phyloP scores from a whole-genome alignment of 345 rosid genomes.

The Melastoma malabathricum region DNA sequence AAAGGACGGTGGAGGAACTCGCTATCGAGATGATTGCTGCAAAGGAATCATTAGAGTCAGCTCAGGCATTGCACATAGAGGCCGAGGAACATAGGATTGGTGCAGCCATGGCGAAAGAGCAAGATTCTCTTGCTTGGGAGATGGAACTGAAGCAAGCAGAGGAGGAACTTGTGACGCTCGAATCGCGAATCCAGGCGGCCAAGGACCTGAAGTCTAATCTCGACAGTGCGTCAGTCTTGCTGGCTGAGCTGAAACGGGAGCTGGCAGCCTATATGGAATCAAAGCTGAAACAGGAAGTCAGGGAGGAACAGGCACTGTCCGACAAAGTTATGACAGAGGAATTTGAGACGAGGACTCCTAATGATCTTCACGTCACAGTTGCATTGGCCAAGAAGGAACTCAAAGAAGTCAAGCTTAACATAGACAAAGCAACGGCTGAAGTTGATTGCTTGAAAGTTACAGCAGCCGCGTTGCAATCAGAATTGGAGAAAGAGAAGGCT shows the following conservation, averaged over 20 bases:
- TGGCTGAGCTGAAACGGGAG: slow-evolving; percentile 68
- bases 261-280: slow-evolving; percentile 65
- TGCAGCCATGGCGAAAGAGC: slow-evolving; percentile 74
- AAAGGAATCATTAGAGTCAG: slow-evolving; percentile 71
- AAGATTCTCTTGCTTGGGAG: slow-evolving; percentile 74
- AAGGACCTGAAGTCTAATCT: slow-evolving; percentile 65
- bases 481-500: slow-evolving; percentile 58
- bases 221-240: slow-evolving; percentile 55
- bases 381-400: slow-evolving; percentile 78
- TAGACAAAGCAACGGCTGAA: slow-evolving; percentile 68
- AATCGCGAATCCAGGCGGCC: slow-evolving; percentile 51
- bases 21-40: slow-evolving; percentile 75
- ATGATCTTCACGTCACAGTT: slow-evolving; percentile 48
- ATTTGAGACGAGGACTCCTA: slow-evolving; percentile 27
- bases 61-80: slow-evolving; percentile 83
- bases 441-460: slow-evolving; percentile 65
- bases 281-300: slow-evolving; percentile 29
- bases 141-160: slow-evolving; percentile 79
- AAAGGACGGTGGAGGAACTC: slow-evolving; percentile 80
- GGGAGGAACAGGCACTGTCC: slow-evolving; percentile 8
- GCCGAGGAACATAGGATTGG: slow-evolving; percentile 88
- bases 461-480: slow-evolving; percentile 44
- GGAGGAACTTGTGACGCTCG: slow-evolving; percentile 63
- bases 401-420: slow-evolving; percentile 61
- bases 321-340: slow-evolving; percentile 8